phyloP scores from a whole-genome alignment of 2,329 filamentous ascomycete genomes.

The Bipolaris zeicola region DNA sequence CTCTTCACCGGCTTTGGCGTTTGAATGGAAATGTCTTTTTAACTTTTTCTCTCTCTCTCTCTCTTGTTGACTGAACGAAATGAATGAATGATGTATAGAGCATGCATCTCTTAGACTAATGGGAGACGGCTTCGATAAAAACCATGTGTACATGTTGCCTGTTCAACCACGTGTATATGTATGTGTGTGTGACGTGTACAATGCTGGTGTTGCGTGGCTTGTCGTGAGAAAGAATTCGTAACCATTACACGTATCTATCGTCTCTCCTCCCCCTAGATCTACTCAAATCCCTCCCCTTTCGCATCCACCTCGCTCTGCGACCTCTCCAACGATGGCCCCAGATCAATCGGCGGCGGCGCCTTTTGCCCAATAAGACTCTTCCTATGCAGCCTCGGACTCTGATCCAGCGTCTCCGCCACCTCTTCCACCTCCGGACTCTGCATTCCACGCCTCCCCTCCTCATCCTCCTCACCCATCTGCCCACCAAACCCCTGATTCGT shows the following conservation, averaged over 20 bases:
- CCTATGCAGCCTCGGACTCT: constrained; percentile 46
- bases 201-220: not conserved
- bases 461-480: constrained; percentile 30
- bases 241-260: constrained; percentile 9
- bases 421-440: constrained; percentile 42
- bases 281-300: constrained; percentile 43
- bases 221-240: not conserved
- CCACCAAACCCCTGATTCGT: constrained; percentile 51
- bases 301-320: constrained; percentile 27
- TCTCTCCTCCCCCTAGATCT: not conserved
- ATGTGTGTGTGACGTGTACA: not conserved
- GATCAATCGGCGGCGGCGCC: constrained; percentile 31
- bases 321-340: constrained; percentile 41
- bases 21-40: constrained; percentile 17
- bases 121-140: not conserved
- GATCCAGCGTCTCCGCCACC: constrained; percentile 45
- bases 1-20: constrained; percentile 38
- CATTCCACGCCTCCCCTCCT: constrained; percentile 3
- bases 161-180: not conserved
- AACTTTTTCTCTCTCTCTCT: not conserved
- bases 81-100: constrained; percentile 15
- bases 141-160: not conserved
- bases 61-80: constrained; percentile 10
- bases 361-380: constrained; percentile 50
- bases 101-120: not conserved